Base-by-base conservation (phyloP, 176 grass and related monocot genomes). In the Pharus latifolius region DNA sequence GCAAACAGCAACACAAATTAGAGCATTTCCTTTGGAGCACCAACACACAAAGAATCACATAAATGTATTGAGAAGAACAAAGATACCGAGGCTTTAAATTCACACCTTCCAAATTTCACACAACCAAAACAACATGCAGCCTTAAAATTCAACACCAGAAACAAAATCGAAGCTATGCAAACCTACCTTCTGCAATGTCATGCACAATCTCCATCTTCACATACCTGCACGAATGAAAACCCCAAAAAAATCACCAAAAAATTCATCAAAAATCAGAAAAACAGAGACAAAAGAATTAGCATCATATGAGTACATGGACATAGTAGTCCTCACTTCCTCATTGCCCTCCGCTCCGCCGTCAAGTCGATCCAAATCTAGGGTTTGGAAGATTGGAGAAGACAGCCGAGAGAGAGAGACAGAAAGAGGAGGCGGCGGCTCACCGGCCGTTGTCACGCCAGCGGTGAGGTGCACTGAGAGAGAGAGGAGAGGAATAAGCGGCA, bases 201-300 rank as follows among this genome's bases (percentile, higher is more conserved):
- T 99, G 96, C 64, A 99, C 96, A 63, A 99, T 86, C 42, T 84
- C 96, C 69, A 99, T 99, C 76, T 99, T 99, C 68, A 99, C 73
- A 50, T 84, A 94, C 72, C 89, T 98, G 73, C 19, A 68, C 17
- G 42, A 7, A 60, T 6, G 67, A 29, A 31, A 49, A 63, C 23
- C 62, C 31, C 47, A 59, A 16, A 6, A 34, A 14, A 46, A 20
- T 2, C 13, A 49, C 13, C 0, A 63, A 41, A 60, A 10, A 27
- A 31, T 18, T 35, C 6, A 28, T 17, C 22, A 30, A 48, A 11
- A 74, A 16, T 10, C 34, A 12, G n/a, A 45, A 52, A 30, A 11
- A 53, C 24, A 13, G 13, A 22, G 22, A n/a, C 16, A 32, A 17
- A 69, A 25, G 26, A 26, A 9, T 30, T 46, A 76, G 6, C 3